phyloP scores from a whole-genome alignment of 1,139 yeast species.

The Scheffersomyces illinoinensis region DNA sequence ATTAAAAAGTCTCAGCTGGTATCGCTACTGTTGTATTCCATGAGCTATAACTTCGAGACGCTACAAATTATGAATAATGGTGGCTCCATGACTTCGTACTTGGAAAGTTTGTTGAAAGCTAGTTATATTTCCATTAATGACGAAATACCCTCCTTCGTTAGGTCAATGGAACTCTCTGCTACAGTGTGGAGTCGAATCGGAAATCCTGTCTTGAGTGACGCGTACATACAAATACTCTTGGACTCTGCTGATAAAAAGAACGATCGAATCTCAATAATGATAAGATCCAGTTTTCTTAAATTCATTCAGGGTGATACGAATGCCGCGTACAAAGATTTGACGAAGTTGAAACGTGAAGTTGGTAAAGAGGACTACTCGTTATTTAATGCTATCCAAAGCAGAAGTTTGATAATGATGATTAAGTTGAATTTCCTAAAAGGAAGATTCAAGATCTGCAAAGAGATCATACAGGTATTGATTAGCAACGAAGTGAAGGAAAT shows the following conservation, averaged over 20 bases:
- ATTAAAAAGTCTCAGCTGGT: constrained; percentile 57
- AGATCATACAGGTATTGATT: constrained; percentile 20
- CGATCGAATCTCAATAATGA: constrained; percentile 37
- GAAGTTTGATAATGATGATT: constrained; percentile 36
- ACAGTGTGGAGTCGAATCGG: constrained; percentile 58
- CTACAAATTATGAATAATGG: constrained; percentile 54
- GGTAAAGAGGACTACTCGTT: constrained; percentile 29
- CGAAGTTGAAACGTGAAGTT: constrained; percentile 23
- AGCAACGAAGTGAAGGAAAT: constrained; percentile 31
- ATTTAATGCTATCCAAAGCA: constrained; percentile 37
- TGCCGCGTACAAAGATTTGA: constrained; percentile 29
- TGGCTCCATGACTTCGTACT: constrained; percentile 39
- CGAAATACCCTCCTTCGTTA: constrained; percentile 33
- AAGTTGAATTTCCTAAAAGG: constrained; percentile 41
- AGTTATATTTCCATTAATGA: constrained; percentile 51
- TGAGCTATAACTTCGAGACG: constrained; percentile 62
- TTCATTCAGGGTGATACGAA: constrained; percentile 43
- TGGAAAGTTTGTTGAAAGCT: constrained; percentile 58
- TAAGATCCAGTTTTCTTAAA: constrained; percentile 35
- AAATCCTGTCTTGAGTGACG: constrained; percentile 40
- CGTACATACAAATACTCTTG: constrained; percentile 47
- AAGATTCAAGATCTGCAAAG: constrained; percentile 25
- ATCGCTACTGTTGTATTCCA: constrained; percentile 54
- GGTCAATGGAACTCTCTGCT: constrained; percentile 47
- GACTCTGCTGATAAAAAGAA: constrained; percentile 24